These are phyloP conservation scores for Skeletonema costatum DNA, from an alignment of 108 stramenopile genomes.

Conservation along the genomic window DNA sequence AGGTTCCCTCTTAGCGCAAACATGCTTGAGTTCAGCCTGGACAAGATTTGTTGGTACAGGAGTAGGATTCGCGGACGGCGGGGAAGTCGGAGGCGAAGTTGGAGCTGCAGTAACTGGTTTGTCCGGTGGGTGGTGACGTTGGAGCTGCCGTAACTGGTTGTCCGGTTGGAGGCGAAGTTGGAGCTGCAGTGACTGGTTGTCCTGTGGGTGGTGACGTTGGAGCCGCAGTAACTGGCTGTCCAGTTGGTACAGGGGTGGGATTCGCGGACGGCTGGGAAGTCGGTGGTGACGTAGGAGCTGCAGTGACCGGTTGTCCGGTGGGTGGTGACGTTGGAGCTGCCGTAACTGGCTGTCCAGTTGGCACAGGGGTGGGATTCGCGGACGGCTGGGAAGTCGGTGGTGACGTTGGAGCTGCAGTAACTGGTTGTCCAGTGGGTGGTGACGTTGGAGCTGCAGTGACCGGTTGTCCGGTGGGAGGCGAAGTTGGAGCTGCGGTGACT, in stretches of 20 bases:
- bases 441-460: constrained; percentile 14
- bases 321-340: too few species aligned
- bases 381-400: too few species aligned
- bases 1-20: not conserved
- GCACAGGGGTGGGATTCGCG: too few species aligned
- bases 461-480: constrained; percentile 9
- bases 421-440: constrained; percentile 19
- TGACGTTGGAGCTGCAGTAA: constrained; percentile 15
- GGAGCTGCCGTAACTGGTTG: not conserved
- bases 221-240: not conserved
- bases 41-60: constrained; percentile 8
- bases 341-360: too few species aligned
- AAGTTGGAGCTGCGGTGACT: not conserved
- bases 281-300: too few species aligned
- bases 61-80: not conserved
- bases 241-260: too few species aligned
- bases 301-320: too few species aligned
- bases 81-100: too few species aligned
- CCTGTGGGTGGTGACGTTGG: not conserved
- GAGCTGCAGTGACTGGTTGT: constrained; percentile 6
- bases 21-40: not conserved
- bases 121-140: constrained; percentile 3
- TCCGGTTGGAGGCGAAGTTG: not conserved
- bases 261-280: too few species aligned
- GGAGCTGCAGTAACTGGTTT: too few species aligned